Conservation (phyloP, 1,284 basidiomycete species). For the Mycena sp. region DNA sequence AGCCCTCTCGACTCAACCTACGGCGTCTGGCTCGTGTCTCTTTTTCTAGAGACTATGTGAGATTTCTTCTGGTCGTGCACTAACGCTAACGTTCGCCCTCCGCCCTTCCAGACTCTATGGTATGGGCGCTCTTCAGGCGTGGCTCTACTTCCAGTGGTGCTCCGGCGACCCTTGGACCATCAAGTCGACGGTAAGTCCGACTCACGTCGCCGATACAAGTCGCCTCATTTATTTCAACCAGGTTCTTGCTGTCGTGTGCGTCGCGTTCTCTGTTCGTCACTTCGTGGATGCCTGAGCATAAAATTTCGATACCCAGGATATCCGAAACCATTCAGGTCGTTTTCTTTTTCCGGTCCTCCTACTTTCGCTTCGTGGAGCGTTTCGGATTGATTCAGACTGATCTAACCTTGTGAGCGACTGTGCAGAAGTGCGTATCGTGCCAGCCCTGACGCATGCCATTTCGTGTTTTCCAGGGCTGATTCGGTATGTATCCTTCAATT, state of each 20-base stretch:
- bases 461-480: no score
- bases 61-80: no score
- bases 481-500: no score
- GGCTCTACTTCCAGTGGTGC: not conserved
- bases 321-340: not conserved
- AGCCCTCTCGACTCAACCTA: not conserved
- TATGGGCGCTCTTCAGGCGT: not conserved
- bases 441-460: not conserved
- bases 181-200: not conserved
- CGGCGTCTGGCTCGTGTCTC: not conserved
- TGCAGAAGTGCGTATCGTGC: not conserved
- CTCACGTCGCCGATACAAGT: not conserved
- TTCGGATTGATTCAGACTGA: not conserved
- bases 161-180: not conserved
- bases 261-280: no score
- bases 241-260: no score
- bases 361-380: slow-evolving; percentile 4
- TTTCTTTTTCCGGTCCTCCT: slow-evolving; percentile 5
- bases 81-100: no score
- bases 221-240: no score
- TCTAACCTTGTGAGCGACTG: not conserved
- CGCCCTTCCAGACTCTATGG: not conserved
- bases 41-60: not conserved
- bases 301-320: not conserved
- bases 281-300: no score